Evolutionary conservation across 164 flowering plant genomes (phyloP).

Genomic region (Saururus chinensis): DNA sequence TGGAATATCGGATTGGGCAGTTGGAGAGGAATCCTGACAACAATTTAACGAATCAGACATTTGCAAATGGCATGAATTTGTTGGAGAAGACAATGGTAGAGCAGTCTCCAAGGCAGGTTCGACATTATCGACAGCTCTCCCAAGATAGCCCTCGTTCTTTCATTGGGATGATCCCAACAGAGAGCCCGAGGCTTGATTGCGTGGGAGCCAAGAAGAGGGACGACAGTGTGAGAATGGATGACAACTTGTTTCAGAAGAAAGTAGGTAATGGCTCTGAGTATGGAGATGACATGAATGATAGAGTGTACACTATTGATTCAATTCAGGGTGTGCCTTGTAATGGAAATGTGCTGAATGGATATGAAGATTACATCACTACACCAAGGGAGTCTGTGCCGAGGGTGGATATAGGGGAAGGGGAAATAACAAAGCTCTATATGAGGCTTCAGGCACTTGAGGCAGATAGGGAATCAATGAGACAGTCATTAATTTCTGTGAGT

Average conservation of each 20-base stretch:
- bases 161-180: slow-evolving; percentile 18
- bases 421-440: slow-evolving; percentile 67
- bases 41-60: slow-evolving; percentile 37
- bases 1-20: slow-evolving; percentile 33
- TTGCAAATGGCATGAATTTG: slow-evolving; percentile 29
- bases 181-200: slow-evolving; percentile 30
- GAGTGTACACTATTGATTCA: slow-evolving; percentile 81
- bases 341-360: slow-evolving; percentile 6
- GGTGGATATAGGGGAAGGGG: slow-evolving; percentile 49
- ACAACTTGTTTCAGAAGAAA: too few relatives aligned
- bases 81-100: too few relatives aligned
- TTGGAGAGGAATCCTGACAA: slow-evolving; percentile 37
- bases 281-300: slow-evolving; percentile 76
- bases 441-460: slow-evolving; percentile 97
- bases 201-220: slow-evolving; percentile 41
- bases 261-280: slow-evolving; percentile 38
- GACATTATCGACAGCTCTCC: slow-evolving; percentile 46
- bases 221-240: slow-evolving; percentile 14
- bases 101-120: slow-evolving; percentile 42
- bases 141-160: slow-evolving; percentile 42
- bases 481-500: slow-evolving; percentile 74
- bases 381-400: slow-evolving; percentile 34
- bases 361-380: slow-evolving; percentile 39
- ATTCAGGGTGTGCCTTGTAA: slow-evolving; percentile 18
- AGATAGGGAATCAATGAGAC: slow-evolving; percentile 94